A percentile compares a stretch with the other conserved stretches of the same genome.
Evolutionary conservation across 2,329 filamentous ascomycete genomes (phyloP).

Genomic region (Passalora sequoiae): DNA sequence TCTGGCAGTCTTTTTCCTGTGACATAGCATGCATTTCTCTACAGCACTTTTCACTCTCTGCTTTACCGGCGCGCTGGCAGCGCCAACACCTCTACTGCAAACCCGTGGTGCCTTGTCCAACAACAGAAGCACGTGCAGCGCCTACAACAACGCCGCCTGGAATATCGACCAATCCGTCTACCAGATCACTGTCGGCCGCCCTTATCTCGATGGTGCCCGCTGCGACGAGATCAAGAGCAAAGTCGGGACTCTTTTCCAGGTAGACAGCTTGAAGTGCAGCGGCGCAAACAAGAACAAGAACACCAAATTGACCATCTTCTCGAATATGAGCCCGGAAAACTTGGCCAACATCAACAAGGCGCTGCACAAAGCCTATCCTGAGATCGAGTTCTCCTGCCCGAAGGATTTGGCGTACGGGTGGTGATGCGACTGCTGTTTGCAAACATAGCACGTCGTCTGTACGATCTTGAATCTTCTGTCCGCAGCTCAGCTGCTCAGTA

Average conservation of each 20-base stretch:
- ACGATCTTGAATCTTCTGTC: neutral
- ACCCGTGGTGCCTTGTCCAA: conserved; percentile 1
- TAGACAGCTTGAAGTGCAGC: conserved; percentile 11
- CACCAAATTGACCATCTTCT: conserved; percentile 15
- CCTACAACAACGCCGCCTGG: conserved; percentile 11
- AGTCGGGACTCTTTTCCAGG: conserved; percentile 5
- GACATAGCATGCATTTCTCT: conserved; percentile 8
- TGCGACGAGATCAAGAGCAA: conserved; percentile 16
- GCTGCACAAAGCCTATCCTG: conserved; percentile 4
- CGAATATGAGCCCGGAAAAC: conserved; percentile 8
- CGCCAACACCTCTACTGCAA: conserved; percentile 6
- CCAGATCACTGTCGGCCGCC: conserved; percentile 15
- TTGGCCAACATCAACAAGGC: conserved; percentile 4
- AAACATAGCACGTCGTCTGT: neutral
- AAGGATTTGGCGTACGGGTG: neutral
- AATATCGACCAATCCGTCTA: conserved; percentile 13
- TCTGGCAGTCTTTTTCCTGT: too few species aligned
- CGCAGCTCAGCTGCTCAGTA: too few species aligned
- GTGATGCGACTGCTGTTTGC: neutral
- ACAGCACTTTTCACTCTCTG: conserved; percentile 10
- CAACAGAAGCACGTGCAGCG: conserved; percentile 12
- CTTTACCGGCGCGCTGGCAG: conserved; percentile 16
- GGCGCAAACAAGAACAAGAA: conserved; percentile 14
- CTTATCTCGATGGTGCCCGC: conserved; percentile 13
- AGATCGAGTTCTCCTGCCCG: conserved; percentile 2